A percentile compares a stretch with the other conserved stretches of the same genome.
These are phyloP conservation scores for Poa annua DNA, from an alignment of 176 grass and related monocot genomes.

Conservation along the genomic window DNA sequence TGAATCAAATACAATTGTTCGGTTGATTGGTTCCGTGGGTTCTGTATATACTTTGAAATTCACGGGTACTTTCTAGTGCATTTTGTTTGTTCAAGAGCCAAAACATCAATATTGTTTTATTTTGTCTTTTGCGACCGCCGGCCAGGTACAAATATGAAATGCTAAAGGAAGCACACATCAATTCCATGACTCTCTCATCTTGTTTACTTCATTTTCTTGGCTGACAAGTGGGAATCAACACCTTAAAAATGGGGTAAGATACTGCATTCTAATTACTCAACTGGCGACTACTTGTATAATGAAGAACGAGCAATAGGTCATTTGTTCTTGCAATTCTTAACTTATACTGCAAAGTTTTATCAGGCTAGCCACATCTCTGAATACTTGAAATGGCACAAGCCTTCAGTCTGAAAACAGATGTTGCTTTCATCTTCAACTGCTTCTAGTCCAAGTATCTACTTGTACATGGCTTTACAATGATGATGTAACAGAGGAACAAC, in stretches of 20 bases:
- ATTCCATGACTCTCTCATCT: neutral
- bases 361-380: neutral
- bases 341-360: neutral
- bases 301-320: neutral
- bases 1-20: slow-evolving; percentile 2
- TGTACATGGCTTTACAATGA: slow-evolving; percentile 9
- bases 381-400: neutral
- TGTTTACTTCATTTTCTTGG: neutral
- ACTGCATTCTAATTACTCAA: neutral
- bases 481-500: slow-evolving; percentile 16
- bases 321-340: neutral
- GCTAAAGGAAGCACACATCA: neutral
- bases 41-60: neutral
- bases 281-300: neutral
- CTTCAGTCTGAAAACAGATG: neutral
- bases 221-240: neutral
- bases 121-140: neutral
- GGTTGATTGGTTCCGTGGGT: neutral
- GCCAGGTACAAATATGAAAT: neutral
- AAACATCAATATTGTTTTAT: neutral
- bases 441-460: neutral
- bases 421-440: neutral
- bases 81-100: slow-evolving; percentile 11
- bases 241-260: neutral
- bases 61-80: neutral